Evolutionary conservation across 768 basidiomycete species (phyloP), one percentile per base, ranked within the genome.

Genomic region (Boletales sp.): DNA sequence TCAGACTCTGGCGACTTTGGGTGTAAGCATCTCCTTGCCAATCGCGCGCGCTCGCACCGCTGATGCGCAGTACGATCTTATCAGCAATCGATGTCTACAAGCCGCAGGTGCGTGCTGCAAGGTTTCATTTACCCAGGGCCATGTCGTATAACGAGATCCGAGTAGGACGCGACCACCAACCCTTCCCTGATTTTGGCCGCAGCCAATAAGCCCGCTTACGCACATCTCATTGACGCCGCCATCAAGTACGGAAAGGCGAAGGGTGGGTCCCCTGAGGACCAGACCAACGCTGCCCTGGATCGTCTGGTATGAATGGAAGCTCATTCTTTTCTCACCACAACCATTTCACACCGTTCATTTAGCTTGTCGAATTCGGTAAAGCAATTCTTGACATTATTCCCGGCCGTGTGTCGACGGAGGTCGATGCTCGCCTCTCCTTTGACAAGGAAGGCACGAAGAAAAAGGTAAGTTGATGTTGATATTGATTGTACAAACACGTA

Each of bases 1-100:
- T 94, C 91, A 42, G 95, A 99, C 79, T 94, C 93, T 51, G 95
- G 94, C 48, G 94, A 97, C 73, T 95, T 97, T 67, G 90, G 90
- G 72, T 80, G 92, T 77, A 51, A 64, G 74, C 58, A 5, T 19
- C 10, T 37, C 52, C 13, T 43, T 19, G 37, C 31, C 9, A 14
- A 38, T 34, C 56, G 38, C 43, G 40, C 40, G 18, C 57, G 66
- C 47, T 24, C 3, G 21, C 66, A 56, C 48, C 54, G 47, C 43
- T 60, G 36, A 63, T 69, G 37, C 56, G 50, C 50, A n/a, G 24
- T 3, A 8, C 50, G 48, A 67, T 65, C 56, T 56, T 55, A 60
- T 56, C 69, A 94, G 91, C 88, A 57, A 97, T 97, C 78, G 93
- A 86, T 74, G 85, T 79, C 54, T 97, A 95, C 85, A 94, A 97